Base-by-base conservation (phyloP, 1,284 basidiomycete genomes). In the Ustilago sp. region DNA sequence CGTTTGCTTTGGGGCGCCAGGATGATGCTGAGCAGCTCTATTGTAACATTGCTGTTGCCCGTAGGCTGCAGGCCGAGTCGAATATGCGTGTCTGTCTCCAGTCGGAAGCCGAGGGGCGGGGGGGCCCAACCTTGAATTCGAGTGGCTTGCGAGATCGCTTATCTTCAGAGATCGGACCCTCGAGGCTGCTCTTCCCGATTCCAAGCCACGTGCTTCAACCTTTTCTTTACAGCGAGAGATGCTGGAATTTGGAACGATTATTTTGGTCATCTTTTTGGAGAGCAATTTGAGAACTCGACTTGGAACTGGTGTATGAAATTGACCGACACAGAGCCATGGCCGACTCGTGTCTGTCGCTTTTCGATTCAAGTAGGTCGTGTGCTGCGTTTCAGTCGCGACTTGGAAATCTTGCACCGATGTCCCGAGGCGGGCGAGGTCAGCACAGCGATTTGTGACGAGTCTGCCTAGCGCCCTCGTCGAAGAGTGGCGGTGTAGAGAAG, bases 301-400 rank as follows among this genome's bases (percentile, higher is more conserved):
- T 28, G 23, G 2, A 28, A 28, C 3, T 28, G 23, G 23, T 3
- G 23, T 28, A 28, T 28, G 2, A 38, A 38, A 38, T 38, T 38
- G 36, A 36, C 8, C 36, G 36, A 4, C 23, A 23, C 23, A 23
- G 23, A 23, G 23, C 43, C 47, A 50, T 59, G 32, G 7, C 57
- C 57, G 57, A 59, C 47, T 34, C 41, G 55, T 31, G 41, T 57
- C 45, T 48, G 39, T 41, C 13, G 17, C 17, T 15, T 41, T 13
- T 13, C 23, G 23, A 3, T 28, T 13, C 39, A 17, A 11, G 39
- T 41, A 28, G 2, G 57, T 59, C 23, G 32, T 48, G 31, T 43
- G 11, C 19, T 41, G n/a, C 19, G 19, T 17, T 39, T 8, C n/a
- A 11, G 8, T 55, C 19, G 45, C 17, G 9, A 47, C 7, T 15